Percentiles rank a stretch among this genome's conserved stretches.
These are phyloP conservation scores for Apophysomyces elegans DNA, from an alignment of 371 early-diverging fungal genomes.

Conservation along the genomic window DNA sequence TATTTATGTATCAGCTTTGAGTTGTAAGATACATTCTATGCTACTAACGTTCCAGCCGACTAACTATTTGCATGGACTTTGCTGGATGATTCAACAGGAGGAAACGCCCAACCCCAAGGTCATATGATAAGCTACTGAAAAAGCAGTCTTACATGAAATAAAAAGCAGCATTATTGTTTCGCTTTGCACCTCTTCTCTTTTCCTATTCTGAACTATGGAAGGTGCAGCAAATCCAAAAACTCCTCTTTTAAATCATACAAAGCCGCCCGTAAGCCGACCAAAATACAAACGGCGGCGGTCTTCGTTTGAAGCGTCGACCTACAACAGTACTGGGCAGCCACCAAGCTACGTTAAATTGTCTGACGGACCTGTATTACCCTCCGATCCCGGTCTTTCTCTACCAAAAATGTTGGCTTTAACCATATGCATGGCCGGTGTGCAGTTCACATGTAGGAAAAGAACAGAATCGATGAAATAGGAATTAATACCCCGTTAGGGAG, in stretches of 20 bases:
- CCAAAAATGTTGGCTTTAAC: slow-evolving; percentile 24
- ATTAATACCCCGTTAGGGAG: slow-evolving; percentile 45
- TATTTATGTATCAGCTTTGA: neutral
- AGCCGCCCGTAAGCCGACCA: slow-evolving; percentile 44
- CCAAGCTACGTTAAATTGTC: slow-evolving; percentile 23
- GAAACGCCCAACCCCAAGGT: neutral
- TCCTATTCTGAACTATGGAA: slow-evolving; percentile 11
- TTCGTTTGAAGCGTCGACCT: slow-evolving; percentile 52
- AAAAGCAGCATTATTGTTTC: slow-evolving; percentile 10
- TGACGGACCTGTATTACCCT: neutral
- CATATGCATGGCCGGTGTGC: slow-evolving; percentile 64
- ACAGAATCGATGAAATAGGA: neutral
- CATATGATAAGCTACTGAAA: slow-evolving; percentile 4
- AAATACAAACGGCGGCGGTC: slow-evolving; percentile 45
- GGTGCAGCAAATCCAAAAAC: slow-evolving; percentile 21
- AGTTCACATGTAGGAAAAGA: slow-evolving; percentile 62
- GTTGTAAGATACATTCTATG: neutral
- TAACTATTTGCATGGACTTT: neutral
- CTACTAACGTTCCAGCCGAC: neutral
- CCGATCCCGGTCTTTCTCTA: slow-evolving; percentile 21
- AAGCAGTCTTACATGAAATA: slow-evolving; percentile 12
- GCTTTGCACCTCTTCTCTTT: slow-evolving; percentile 5
- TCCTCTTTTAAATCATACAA: slow-evolving; percentile 20
- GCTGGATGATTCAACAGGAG: neutral
- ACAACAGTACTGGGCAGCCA: slow-evolving; percentile 40